Conservation (phyloP, 768 basidiomycete genomes). For the Trametes cubensis region DNA sequence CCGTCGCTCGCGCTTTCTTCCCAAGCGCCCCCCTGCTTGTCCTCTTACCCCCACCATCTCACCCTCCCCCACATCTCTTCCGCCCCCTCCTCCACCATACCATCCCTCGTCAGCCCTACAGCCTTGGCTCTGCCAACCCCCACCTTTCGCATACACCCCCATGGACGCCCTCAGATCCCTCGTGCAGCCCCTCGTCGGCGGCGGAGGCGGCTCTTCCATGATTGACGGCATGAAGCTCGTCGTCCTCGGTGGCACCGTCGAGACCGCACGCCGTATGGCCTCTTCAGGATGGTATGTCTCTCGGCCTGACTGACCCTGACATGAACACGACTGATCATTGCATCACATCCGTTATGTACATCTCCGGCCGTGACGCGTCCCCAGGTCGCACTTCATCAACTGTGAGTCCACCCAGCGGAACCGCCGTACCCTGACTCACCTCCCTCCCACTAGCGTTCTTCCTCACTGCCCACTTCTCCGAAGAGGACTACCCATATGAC, state of each 20-base stretch:
- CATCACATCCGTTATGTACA: conserved; percentile 20
- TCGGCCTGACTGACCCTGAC: not conserved
- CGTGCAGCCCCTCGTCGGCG: conserved; percentile 77
- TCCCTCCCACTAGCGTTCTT: conserved; percentile 45
- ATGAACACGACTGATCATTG: conserved; percentile 17
- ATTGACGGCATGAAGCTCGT: conserved; percentile 91
- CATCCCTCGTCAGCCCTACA: conserved; percentile 32
- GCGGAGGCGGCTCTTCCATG: conserved; percentile 73
- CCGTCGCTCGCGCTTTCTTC: conserved; percentile 18
- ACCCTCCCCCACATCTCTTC: conserved; percentile 22
- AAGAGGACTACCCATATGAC: conserved; percentile 89
- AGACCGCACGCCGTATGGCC: conserved; percentile 80
- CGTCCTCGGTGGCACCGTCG: conserved; percentile 84
- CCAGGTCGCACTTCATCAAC: conserved; percentile 84
- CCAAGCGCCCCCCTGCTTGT: conserved; percentile 26
- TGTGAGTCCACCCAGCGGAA: conserved; percentile 51
- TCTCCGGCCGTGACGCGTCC: conserved; percentile 10
- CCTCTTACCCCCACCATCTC: conserved; percentile 31
- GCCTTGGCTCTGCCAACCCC: conserved; percentile 42
- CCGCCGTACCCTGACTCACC: conserved; percentile 18
- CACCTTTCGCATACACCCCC: conserved; percentile 24
- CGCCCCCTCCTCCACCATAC: conserved; percentile 31
- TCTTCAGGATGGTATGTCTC: conserved; percentile 74
- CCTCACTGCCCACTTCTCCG: conserved; percentile 87
- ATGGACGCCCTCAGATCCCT: conserved; percentile 86